Conservation (phyloP, 139 green algal species). For the Coelastrella sp. region DNA sequence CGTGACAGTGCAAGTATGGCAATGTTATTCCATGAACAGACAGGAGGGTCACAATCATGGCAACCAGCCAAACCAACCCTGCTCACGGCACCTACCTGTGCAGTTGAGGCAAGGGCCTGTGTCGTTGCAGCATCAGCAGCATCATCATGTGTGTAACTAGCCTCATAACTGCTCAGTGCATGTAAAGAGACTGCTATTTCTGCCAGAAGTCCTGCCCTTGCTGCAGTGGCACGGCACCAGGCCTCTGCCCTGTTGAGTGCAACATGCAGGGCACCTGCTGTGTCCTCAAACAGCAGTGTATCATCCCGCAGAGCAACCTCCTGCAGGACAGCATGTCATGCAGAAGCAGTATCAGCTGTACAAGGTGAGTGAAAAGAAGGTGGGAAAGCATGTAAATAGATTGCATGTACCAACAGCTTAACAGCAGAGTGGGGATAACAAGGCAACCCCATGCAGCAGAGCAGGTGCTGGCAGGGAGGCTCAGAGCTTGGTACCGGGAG, state of each 20-base stretch:
- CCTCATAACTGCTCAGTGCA: constrained; percentile 39
- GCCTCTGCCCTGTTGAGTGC: constrained; percentile 30
- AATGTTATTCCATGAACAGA: no score
- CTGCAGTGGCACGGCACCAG: neutral
- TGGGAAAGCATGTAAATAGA: no score
- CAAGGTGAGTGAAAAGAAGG: no score
- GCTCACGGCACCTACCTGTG: neutral
- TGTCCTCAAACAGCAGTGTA: constrained; percentile 25
- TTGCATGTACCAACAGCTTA: no score
- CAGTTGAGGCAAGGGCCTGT: neutral
- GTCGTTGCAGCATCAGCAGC: neutral
- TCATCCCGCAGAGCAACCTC: constrained; percentile 34
- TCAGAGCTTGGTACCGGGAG: no score
- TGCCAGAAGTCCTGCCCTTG: neutral
- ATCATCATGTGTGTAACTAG: constrained; percentile 19
- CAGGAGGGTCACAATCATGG: no score
- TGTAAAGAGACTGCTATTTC: constrained; percentile 3
- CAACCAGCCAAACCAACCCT: no score
- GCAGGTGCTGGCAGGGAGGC: no score
- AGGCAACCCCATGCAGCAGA: no score
- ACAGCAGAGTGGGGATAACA: no score
- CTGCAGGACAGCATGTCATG: neutral
- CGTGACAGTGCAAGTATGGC: no score
- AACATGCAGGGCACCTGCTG: constrained; percentile 7
- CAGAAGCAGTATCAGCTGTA: no score